Base-by-base conservation (phyloP, 1,139 yeast genomes). In the Taphrina deformans region DNA sequence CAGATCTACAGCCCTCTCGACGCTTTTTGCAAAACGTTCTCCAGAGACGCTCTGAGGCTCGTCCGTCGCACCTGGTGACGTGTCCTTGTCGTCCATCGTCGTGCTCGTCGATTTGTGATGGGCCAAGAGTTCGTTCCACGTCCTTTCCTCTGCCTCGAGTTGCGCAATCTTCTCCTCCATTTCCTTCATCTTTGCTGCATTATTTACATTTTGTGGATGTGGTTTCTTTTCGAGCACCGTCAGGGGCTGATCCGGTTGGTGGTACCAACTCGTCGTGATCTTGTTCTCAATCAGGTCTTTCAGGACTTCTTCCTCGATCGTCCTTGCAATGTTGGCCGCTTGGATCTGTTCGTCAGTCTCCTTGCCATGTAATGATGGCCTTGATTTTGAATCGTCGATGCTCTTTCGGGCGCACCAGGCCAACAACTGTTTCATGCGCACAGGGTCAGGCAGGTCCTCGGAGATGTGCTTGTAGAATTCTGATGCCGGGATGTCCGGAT, bases 221-320 rank as follows among this genome's bases (percentile, higher is more conserved):
- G 89, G 87, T 62, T 72, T 70, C 62, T 79, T 73, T 10, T 69
- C 69, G 16, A 55, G 65, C 23, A 71, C 70, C 70, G 74, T 1
- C 70, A 73, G 3, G 72, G 55, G 45, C 46, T 63, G 44, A 41
- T 72, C 76, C 1, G 74, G 73, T 27, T 80, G 74, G 65, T 78
- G 78, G 79, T 87, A 85, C 95, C 95, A 88, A 71, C 88, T 84
- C 4, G 87, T 82, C 45, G 83, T 78, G 18, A 88, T 79, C 64
- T 79, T 79, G 14, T 89, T 89, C 44, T 83, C 82, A 27, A 79
- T 77, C 65, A 88, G 75, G 70, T 85, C 90, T 41, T 80, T 76
- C 6, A 87, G 75, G 10, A 87, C 73, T 71, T 87, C 91, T 66
- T 86, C 88, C 71, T 85, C 82, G 46, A 88, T 84, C 1, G 84